Conservation (phyloP, 345 rosid species). For the Citrus australasica region DNA sequence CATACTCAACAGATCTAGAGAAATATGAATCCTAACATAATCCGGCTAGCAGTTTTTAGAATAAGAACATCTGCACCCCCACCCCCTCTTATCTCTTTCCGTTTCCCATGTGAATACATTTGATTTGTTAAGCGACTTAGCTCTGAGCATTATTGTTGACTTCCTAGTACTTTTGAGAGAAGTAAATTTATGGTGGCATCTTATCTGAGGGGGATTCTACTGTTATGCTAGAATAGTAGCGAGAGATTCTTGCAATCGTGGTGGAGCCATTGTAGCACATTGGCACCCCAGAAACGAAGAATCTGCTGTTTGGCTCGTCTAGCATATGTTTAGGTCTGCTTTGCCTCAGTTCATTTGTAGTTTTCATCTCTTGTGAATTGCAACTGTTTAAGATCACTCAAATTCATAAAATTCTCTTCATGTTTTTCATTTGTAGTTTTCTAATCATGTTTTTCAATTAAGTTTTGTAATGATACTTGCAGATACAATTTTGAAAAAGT, state of each 20-base stretch:
- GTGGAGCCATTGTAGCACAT: background rate
- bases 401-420: too few relatives aligned
- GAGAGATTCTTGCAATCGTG: background rate
- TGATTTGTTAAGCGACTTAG: too few relatives aligned
- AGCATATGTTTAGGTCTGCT: background rate
- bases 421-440: too few relatives aligned
- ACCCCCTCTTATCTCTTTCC: background rate
- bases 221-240: too few relatives aligned
- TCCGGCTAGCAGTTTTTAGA: background rate
- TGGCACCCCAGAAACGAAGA: background rate
- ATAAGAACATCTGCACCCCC: background rate
- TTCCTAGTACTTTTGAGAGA: background rate
- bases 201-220: too few relatives aligned
- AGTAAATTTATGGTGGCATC: background rate
- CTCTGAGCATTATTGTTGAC: background rate
- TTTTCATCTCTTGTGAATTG: background rate
- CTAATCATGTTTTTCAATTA: background rate
- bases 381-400: background rate
- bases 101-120: background rate
- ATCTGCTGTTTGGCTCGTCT: background rate
- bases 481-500: conserved; percentile 46
- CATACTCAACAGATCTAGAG: background rate
- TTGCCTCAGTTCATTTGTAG: background rate
- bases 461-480: conserved; percentile 7
- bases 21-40: background rate